Evolutionary conservation across 805 yeast genomes (phyloP).

Genomic region (Candida insectalens): DNA sequence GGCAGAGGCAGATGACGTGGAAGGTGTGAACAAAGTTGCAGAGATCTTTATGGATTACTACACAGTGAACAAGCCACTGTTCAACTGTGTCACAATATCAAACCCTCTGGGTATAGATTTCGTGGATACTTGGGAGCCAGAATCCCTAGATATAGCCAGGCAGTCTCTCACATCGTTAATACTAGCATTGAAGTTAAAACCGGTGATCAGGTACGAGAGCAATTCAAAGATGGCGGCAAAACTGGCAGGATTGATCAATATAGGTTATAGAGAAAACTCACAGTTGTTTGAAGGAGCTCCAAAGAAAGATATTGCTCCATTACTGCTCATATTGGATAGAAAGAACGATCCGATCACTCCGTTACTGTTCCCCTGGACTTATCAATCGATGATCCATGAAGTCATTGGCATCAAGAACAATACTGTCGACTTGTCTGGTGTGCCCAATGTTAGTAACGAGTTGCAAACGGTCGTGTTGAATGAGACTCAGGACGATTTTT

Average conservation of each 20-base stretch:
- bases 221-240: constrained; percentile 57
- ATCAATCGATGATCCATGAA: constrained; percentile 96
- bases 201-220: constrained; percentile 68
- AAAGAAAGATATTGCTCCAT: constrained; percentile 52
- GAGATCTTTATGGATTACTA: constrained; percentile 83
- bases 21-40: constrained; percentile 62
- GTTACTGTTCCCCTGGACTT: constrained; percentile 90
- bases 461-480: constrained; percentile 56
- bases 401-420: constrained; percentile 75
- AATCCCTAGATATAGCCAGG: constrained; percentile 30
- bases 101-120: constrained; percentile 13
- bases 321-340: constrained; percentile 71
- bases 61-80: constrained; percentile 61
- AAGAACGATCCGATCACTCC: constrained; percentile 92
- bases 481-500: constrained; percentile 68
- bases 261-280: constrained; percentile 40
- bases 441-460: constrained; percentile 49
- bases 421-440: constrained; percentile 54
- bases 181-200: constrained; percentile 67
- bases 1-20: constrained; percentile 87
- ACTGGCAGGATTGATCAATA: constrained; percentile 57
- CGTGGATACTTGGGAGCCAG: constrained; percentile 36
- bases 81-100: constrained; percentile 22
- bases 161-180: constrained; percentile 44
- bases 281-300: constrained; percentile 59